A percentile compares a stretch with the other conserved stretches of the same genome.
Evolutionary conservation across 805 yeast genomes (phyloP).

Genomic region (Kodamaea restingae): DNA sequence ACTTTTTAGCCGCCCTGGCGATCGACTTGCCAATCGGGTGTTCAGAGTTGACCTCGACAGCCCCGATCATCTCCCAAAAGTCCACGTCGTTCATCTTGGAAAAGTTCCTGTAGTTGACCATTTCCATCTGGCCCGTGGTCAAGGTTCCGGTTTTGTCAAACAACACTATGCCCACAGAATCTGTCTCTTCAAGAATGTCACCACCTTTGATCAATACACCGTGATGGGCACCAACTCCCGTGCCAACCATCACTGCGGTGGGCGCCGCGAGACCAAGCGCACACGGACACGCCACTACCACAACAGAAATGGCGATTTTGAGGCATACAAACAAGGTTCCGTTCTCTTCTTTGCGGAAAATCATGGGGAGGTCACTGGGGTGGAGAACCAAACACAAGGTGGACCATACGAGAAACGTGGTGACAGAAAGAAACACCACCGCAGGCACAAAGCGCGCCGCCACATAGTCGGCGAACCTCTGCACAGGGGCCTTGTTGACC

Average conservation of each 20-base stretch:
- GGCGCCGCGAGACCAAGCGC: slow-evolving; percentile 97
- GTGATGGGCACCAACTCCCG: slow-evolving; percentile 88
- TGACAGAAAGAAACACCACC: slow-evolving; percentile 55
- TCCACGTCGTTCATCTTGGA: slow-evolving; percentile 25
- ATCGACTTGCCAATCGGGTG: slow-evolving; percentile 87
- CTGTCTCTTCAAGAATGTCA: slow-evolving; percentile 73
- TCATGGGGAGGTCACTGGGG: slow-evolving; percentile 37
- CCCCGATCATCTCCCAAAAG: slow-evolving; percentile 54
- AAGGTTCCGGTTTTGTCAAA: slow-evolving; percentile 97
- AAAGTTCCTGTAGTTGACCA: slow-evolving; percentile 22
- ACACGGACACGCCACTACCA: slow-evolving; percentile 98
- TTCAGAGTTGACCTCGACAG: slow-evolving; percentile 68
- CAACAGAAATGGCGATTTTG: slow-evolving; percentile 80
- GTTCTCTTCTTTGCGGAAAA: slow-evolving; percentile 43
- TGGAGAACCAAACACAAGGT: slow-evolving; percentile 26
- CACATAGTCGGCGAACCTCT: slow-evolving; percentile 77
- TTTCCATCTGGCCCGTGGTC: slow-evolving; percentile 75
- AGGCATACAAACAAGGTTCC: slow-evolving; percentile 67
- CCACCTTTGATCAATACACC: slow-evolving; percentile 95
- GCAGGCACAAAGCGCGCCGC: slow-evolving; percentile 84
- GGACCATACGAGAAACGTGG: slow-evolving; percentile 53
- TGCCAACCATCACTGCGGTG: slow-evolving; percentile 98
- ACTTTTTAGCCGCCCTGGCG: slow-evolving; percentile 29
- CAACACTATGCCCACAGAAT: slow-evolving; percentile 58
- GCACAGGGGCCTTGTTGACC: slow-evolving; percentile 83